Evolutionary conservation across 139 green algal species (phyloP), one percentile per base, ranked within the genome.

Genomic region (Closterium sp.): DNA sequence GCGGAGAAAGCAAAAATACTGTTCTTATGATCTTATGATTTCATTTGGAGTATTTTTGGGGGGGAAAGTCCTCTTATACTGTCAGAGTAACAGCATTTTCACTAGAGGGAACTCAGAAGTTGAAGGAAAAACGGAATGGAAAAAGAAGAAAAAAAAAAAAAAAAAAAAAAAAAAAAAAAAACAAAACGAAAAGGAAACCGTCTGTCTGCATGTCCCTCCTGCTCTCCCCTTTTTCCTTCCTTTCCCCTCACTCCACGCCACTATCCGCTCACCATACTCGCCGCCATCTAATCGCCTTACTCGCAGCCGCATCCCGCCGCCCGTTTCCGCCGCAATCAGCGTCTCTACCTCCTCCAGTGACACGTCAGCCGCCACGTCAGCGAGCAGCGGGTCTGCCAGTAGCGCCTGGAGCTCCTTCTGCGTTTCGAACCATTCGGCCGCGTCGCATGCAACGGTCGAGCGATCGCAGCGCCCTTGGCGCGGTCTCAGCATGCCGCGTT

Each of bases 291-390:
- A 32, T 30, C 85, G 85, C n/a, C 1, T 87, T 7, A 87, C 27
- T 30, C 85, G 85, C 85, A 87, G 85, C 85, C 85, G 21, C 85
- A 87, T 87, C 28, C 19, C 85, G n/a, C 85, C 85, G 28, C 85
- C 85, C 10, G 85, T 87, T 31, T 87, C 85, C 85, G 28, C 85
- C n/a, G 85, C 85, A 31, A 87, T 87, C 85, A 87, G 85, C 28
- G n/a, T 87, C 10, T 87, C 85, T 9, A 87, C 85, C 19, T 87
- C 85, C 22, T 87, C 85, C 85, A 87, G 28, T 10, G 28, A 31
- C 28, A 87, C 85, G 85, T 87, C 85, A 30, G 85, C 85, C 85
- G 85, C 28, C 85, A 87, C 85, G 85, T 87, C 85, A 19, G 85
- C 85, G 28, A 87, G 85, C 85, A 87, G 28, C n/a, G 85, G 85